Evolutionary conservation across 805 yeast species (phyloP), one percentile per base, ranked within the genome.

Genomic region (Wickerhamomyces chambardii): DNA sequence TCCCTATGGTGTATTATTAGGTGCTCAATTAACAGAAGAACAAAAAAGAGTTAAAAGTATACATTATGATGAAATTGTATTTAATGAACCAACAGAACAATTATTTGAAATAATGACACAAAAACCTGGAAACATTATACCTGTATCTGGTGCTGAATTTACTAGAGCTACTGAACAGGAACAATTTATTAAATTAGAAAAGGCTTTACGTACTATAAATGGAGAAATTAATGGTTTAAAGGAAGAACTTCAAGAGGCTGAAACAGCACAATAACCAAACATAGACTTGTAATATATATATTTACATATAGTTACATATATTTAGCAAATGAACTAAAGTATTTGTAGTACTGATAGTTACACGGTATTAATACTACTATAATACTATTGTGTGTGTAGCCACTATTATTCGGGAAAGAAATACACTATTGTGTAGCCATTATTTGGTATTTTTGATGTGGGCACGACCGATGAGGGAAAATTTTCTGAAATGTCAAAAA

Each of bases 1-100:
- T 62, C 97, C 97, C 0, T 92, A 83, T 53, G 78, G 70, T 7
- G 30, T 45, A 51, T 37, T 51, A 37, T 43, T 56, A 7, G 51
- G 48, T 16, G 58, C 62, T 17, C 65, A 41, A 17, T 36, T 41
- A 8, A 45, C 51, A 1, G 55, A 48, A 15, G 49, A 49, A 28
- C 56, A 58, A 33, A 51, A 55, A 4, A 61, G 66, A 1, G 82
- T 83, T 3, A 71, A 76, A 41, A 70, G 83, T 32, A 58, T 75
- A 2, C 60, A 79, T 29, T 92, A 82, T 49, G 98, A 92, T 52
- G 98, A 92, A 53, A 62, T 92, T 15, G 95, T 92, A 2, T 92
- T 92, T 53, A 85, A 83, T 54, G 98, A 92, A 56, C 98, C 98
- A 3, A 87, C 96, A 6, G 97, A 92, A 47, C 71, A 71, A 16